Base-by-base conservation (phyloP, 352 stramenopile species). In the Phytophthora citrophthora region DNA sequence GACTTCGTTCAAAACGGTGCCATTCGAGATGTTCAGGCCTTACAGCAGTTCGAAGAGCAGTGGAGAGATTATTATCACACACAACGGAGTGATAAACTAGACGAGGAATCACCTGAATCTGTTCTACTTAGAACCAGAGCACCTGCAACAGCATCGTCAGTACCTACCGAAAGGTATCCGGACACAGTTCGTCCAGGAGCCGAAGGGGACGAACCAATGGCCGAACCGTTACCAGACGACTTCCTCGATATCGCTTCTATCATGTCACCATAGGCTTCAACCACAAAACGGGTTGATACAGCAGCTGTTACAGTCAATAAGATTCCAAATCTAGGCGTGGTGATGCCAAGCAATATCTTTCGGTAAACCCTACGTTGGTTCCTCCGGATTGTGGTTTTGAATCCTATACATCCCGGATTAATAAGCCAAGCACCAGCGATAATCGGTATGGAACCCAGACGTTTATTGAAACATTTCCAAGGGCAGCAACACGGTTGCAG, bases 1-100 rank as follows among this genome's bases (percentile, higher is more conserved):
- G 29, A 18, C 4, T 51, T 51, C 18, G 27, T 6, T 60, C 32
- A 1, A 38, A 18, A 13, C n/a, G 10, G 52, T 29, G 26, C 26
- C 2, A 7, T 2, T 29, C 26, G 39, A 3, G 18, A 50, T 51
- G n/a, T 12, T 4, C 9, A 1, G 8, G 1, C 12, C 5, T 5
- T 60, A 10, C 10, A 44, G n/a, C 16, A 60, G 13, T 58, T 23
- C 20, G 52, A 60, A 15, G 16, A 26, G 2, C 52, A 60, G 7
- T 68, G 47, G 58, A n/a, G 6, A 1, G 64, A 73, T 41, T 69
- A 54, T 43, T 31, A 65, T 27, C 34, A 18, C 8, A 15, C 64
- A 3, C 31, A 59, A 4, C 16, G 46, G 2, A 39, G 7, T 48
- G 10, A 38, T 20, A 11, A 26, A 15, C 10, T 9, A 27, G 29